A percentile compares a stretch with the other conserved stretches of the same genome.
These are phyloP conservation scores for Phytophthora foliorum DNA, from an alignment of 352 stramenopile genomes.

Conservation along the genomic window DNA sequence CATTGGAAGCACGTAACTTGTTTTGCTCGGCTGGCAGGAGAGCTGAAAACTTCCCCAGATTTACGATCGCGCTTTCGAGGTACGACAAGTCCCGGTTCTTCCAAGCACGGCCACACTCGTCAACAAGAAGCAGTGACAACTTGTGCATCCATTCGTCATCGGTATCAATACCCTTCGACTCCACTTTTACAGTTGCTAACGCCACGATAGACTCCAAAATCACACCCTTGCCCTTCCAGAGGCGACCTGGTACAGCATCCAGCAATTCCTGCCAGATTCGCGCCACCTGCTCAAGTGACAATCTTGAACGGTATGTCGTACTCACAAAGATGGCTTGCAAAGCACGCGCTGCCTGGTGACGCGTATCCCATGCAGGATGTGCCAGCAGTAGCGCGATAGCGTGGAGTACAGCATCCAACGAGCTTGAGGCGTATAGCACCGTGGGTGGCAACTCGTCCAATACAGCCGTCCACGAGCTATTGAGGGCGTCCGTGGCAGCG, in stretches of 20 bases:
- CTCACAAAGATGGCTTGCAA: slow-evolving; percentile 66
- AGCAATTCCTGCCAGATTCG: slow-evolving; percentile 66
- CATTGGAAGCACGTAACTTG: slow-evolving; percentile 47
- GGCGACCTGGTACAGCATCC: slow-evolving; percentile 63
- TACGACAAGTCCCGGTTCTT: slow-evolving; percentile 76
- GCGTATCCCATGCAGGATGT: slow-evolving; percentile 83
- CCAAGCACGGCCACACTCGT: slow-evolving; percentile 71
- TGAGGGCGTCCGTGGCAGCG: slow-evolving; percentile 55
- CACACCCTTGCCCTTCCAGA: slow-evolving; percentile 83
- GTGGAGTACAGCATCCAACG: slow-evolving; percentile 54
- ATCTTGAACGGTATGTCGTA: slow-evolving; percentile 53
- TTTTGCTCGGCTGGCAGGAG: slow-evolving; percentile 36
- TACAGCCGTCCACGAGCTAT: slow-evolving; percentile 63
- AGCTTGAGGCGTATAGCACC: slow-evolving; percentile 58
- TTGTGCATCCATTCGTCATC: slow-evolving; percentile 32
- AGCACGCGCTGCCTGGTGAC: slow-evolving; percentile 70
- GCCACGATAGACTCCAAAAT: slow-evolving; percentile 77
- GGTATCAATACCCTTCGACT: slow-evolving; percentile 1
- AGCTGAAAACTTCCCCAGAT: slow-evolving; percentile 57
- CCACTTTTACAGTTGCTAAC: slow-evolving; percentile 46
- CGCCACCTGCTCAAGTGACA: slow-evolving; percentile 53
- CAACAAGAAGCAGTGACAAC: slow-evolving; percentile 55
- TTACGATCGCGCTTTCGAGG: slow-evolving; percentile 71
- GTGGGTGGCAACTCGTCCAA: slow-evolving; percentile 76
- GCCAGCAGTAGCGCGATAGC: slow-evolving; percentile 58